These are phyloP conservation scores for Trypanosomatidae sp. DNA, from an alignment of 208 protist species.

Conservation along the genomic window DNA sequence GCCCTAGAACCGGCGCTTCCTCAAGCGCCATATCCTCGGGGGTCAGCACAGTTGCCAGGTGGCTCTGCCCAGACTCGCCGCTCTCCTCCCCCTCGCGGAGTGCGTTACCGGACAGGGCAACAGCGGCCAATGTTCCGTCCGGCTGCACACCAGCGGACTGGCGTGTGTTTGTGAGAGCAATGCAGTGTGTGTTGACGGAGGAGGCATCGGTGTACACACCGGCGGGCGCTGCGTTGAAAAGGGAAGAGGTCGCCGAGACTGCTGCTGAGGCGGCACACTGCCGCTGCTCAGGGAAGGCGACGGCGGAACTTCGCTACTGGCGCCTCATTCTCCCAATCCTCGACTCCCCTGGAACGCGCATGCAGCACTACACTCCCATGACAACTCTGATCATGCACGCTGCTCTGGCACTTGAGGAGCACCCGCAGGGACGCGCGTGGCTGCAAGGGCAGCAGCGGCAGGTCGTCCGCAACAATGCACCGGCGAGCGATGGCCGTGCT, in stretches of 20 bases:
- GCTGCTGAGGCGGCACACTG: background rate
- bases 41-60: background rate
- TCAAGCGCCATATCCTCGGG: background rate
- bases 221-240: background rate
- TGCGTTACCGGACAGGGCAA: background rate
- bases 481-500: background rate
- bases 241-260: background rate
- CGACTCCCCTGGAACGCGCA: slow-evolving; percentile 16
- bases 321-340: slow-evolving; percentile 31
- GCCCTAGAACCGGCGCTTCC: background rate
- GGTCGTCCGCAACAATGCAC: background rate
- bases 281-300: background rate
- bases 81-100: background rate
- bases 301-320: slow-evolving; percentile 23
- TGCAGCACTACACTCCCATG: slow-evolving; percentile 25
- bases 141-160: slow-evolving; percentile 4
- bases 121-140: slow-evolving; percentile 1
- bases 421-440: slow-evolving; percentile 3
- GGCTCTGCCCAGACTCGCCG: slow-evolving; percentile 14
- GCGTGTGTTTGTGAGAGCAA: slow-evolving; percentile 6
- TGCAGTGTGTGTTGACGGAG: slow-evolving; percentile 16
- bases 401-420: slow-evolving; percentile 9
- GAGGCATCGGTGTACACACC: slow-evolving; percentile 2
- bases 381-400: slow-evolving; percentile 28
- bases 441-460: slow-evolving; percentile 1